Conservation (phyloP, 805 yeast species). For the Hanseniaspora clermontiae region DNA sequence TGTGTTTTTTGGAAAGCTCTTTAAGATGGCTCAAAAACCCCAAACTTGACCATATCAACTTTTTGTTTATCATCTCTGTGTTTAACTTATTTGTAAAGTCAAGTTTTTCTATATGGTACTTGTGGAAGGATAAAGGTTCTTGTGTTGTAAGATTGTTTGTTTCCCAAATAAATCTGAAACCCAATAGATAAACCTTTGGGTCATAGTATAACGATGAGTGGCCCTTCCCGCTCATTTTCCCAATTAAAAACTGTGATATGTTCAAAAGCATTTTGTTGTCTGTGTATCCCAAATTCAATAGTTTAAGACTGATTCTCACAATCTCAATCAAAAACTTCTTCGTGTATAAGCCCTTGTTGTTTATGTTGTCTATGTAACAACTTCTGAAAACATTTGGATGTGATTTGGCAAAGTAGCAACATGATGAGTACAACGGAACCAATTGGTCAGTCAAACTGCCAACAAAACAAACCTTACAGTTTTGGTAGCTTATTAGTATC, state of each 20-base stretch:
- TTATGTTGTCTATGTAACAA: slow-evolving; percentile 55
- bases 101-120: slow-evolving; percentile 10
- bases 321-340: slow-evolving; percentile 69
- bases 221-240: slow-evolving; percentile 89
- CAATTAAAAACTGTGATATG: slow-evolving; percentile 66
- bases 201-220: slow-evolving; percentile 85
- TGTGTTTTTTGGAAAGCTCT: not conserved
- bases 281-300: slow-evolving; percentile 63
- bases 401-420: slow-evolving; percentile 48
- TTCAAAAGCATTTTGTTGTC: slow-evolving; percentile 84
- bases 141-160: slow-evolving; percentile 48
- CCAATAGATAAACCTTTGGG: slow-evolving; percentile 69
- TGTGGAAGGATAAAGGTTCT: slow-evolving; percentile 21
- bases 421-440: slow-evolving; percentile 79
- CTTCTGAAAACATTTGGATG: slow-evolving; percentile 89
- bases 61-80: slow-evolving; percentile 1
- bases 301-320: slow-evolving; percentile 56
- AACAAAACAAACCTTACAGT: slow-evolving; percentile 66
- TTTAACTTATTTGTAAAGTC: slow-evolving; percentile 11
- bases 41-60: slow-evolving; percentile 3
- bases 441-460: slow-evolving; percentile 90
- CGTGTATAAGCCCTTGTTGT: slow-evolving; percentile 48
- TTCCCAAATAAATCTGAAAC: slow-evolving; percentile 59
- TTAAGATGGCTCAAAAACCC: slow-evolving; percentile 3
- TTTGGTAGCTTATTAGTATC: slow-evolving; percentile 43